A percentile compares a stretch with the other conserved stretches of the same genome.
Conservation (phyloP, 768 basidiomycete species). For the Lactarius hengduanensis region DNA sequence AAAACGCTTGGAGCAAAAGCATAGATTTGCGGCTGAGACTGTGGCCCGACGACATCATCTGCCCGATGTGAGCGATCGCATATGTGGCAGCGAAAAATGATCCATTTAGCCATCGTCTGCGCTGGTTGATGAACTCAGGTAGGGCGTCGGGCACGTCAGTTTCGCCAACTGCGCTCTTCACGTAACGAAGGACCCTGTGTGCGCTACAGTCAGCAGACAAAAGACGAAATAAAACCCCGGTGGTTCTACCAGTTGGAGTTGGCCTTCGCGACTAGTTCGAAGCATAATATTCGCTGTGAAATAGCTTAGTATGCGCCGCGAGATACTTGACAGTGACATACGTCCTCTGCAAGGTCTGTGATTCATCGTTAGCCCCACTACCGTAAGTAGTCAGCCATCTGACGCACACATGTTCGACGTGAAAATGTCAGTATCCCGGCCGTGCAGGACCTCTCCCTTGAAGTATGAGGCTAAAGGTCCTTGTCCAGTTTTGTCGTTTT, state of each 20-base stretch:
- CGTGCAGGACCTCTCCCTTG: constrained; percentile 87
- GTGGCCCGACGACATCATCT: constrained; percentile 80
- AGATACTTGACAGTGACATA: constrained; percentile 37
- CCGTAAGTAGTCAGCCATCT: background rate
- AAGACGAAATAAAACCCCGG: constrained; percentile 32
- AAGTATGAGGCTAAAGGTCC: constrained; percentile 97
- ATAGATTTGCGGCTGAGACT: constrained; percentile 68
- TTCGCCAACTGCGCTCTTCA: constrained; percentile 88
- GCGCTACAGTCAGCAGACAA: constrained; percentile 27
- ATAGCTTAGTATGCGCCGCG: constrained; percentile 30
- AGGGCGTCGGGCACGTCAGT: constrained; percentile 93
- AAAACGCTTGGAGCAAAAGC: constrained; percentile 78
- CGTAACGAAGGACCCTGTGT: constrained; percentile 90
- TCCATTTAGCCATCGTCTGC: constrained; percentile 87
- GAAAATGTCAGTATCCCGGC: constrained; percentile 86
- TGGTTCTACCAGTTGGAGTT: constrained; percentile 70
- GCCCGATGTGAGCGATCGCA: constrained; percentile 83
- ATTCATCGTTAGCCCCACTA: background rate
- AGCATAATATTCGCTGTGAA: constrained; percentile 75
- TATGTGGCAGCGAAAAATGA: constrained; percentile 96
- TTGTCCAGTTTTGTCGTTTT: constrained; percentile 75
- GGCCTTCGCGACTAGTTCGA: constrained; percentile 73
- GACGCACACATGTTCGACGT: constrained; percentile 93
- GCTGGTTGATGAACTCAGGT: constrained; percentile 91
- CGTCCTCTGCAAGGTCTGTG: constrained; percentile 86